Evolutionary conservation across 2,329 filamentous ascomycete genomes (phyloP).

Genomic region (Trichophyton mentagrophytes): DNA sequence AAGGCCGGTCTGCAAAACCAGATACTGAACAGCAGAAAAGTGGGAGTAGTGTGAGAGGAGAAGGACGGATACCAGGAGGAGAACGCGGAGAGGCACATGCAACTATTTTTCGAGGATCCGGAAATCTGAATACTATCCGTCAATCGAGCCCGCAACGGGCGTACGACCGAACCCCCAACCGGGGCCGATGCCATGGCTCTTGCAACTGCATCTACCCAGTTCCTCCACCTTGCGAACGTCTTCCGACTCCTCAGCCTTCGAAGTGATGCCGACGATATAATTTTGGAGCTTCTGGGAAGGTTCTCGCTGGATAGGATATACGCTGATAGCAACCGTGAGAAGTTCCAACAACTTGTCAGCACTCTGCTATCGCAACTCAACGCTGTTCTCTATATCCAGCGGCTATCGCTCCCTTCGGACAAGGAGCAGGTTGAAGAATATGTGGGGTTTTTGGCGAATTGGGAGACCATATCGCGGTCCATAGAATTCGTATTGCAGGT

Average conservation of each 20-base stretch:
- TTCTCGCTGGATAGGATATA: slow-evolving; percentile 35
- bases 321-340: slow-evolving; percentile 22
- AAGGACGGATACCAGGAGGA: neutral
- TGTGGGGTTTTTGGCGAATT: slow-evolving; percentile 30
- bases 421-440: slow-evolving; percentile 26
- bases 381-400: slow-evolving; percentile 30
- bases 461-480: slow-evolving; percentile 29
- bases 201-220: slow-evolving; percentile 25
- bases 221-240: slow-evolving; percentile 25
- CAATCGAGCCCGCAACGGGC: neutral
- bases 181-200: slow-evolving; percentile 10
- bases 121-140: neutral
- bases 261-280: slow-evolving; percentile 31
- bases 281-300: slow-evolving; percentile 31
- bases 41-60: too few relatives aligned
- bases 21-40: too few relatives aligned
- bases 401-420: slow-evolving; percentile 30
- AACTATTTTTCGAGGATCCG: neutral
- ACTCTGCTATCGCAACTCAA: slow-evolving; percentile 29
- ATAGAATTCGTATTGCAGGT: slow-evolving; percentile 30
- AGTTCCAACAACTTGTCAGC: slow-evolving; percentile 28
- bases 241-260: slow-evolving; percentile 29
- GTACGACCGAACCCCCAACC: neutral
- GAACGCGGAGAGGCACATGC: neutral
- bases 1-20: too few relatives aligned